Evolutionary conservation across 2,329 filamentous ascomycete genomes (phyloP).

Genomic region (Gliomastix tumulicola): DNA sequence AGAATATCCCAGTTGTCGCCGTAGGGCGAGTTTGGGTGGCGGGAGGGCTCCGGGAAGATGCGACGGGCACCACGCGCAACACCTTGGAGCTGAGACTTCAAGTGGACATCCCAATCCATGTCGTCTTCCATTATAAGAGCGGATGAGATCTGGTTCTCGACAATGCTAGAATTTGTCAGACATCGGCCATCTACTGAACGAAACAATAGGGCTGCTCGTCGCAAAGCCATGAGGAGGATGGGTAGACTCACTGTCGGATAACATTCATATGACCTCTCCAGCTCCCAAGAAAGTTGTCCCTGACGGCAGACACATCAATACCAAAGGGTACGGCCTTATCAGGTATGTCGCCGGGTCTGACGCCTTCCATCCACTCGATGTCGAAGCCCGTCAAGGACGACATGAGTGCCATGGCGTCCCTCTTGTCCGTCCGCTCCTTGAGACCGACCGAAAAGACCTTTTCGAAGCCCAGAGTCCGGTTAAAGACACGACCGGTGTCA

Average conservation of each 20-base stretch:
- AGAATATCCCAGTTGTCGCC: constrained; percentile 46
- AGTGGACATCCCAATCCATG: constrained; percentile 47
- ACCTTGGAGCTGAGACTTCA: constrained; percentile 38
- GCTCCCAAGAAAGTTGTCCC: constrained; percentile 20
- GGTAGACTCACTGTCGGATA: constrained; percentile 21
- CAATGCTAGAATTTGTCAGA: no score
- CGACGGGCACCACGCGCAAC: no score
- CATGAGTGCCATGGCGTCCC: constrained; percentile 40
- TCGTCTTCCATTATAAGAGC: constrained; percentile 51
- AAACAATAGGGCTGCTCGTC: no score
- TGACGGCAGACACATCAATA: no score
- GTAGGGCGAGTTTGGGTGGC: constrained; percentile 29
- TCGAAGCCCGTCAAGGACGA: constrained; percentile 35
- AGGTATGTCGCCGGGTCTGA: constrained; percentile 25
- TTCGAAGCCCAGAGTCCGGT: no score
- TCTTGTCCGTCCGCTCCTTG: constrained; percentile 39
- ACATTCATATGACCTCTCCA: constrained; percentile 33
- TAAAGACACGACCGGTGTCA: no score
- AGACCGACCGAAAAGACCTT: constrained; percentile 46
- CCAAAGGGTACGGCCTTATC: constrained; percentile 28
- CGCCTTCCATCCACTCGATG: constrained; percentile 38
- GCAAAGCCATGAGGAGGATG: no score
- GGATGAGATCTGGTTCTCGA: constrained; percentile 33
- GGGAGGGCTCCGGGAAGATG: constrained; percentile 9
- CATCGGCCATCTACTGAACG: no score